A percentile compares a stretch with the other conserved stretches of the same genome.
These are phyloP conservation scores for Aspergillus pseudoviridinutans DNA, from an alignment of 2,329 filamentous ascomycete genomes.

Conservation along the genomic window DNA sequence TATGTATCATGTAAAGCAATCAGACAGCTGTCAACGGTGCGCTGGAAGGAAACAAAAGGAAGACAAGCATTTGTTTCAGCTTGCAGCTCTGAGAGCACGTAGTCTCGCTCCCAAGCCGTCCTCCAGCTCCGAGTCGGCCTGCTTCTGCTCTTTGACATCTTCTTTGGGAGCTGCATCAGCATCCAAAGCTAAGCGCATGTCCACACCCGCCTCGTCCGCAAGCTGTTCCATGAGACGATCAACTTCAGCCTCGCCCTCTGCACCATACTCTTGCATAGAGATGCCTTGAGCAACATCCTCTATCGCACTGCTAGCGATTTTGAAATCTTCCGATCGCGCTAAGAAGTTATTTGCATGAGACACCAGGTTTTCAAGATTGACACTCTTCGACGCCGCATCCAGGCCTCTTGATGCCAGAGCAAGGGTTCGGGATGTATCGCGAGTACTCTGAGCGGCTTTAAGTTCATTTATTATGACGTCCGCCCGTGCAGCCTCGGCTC, in stretches of 20 bases:
- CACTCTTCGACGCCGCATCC: conserved; percentile 42
- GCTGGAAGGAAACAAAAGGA: neutral
- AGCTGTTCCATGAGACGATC: conserved; percentile 43
- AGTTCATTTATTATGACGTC: conserved; percentile 49
- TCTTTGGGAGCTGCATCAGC: conserved; percentile 37
- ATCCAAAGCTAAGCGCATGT: conserved; percentile 39
- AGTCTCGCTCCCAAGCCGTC: conserved; percentile 40
- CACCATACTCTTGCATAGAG: conserved; percentile 43
- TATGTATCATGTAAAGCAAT: neutral
- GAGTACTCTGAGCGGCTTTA: conserved; percentile 46
- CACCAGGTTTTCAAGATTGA: conserved; percentile 43
- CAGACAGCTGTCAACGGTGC: neutral
- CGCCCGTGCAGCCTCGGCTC: conserved; percentile 44
- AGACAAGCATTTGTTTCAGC: conserved; percentile 13
- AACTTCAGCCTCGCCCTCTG: conserved; percentile 41
- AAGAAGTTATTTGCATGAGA: conserved; percentile 43
- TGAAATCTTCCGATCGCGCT: conserved; percentile 40
- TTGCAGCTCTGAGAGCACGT: conserved; percentile 37
- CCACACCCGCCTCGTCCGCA: conserved; percentile 42
- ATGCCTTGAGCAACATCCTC: conserved; percentile 40
- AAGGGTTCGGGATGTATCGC: conserved; percentile 44
- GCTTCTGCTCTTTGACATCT: conserved; percentile 38
- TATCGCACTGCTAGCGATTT: conserved; percentile 40
- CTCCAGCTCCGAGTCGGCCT: conserved; percentile 36
- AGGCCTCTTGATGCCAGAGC: conserved; percentile 43